Evolutionary conservation across 768 basidiomycete genomes (phyloP), one percentile per base, ranked within the genome.

Genomic region (Coprinellus aureogranulatus): DNA sequence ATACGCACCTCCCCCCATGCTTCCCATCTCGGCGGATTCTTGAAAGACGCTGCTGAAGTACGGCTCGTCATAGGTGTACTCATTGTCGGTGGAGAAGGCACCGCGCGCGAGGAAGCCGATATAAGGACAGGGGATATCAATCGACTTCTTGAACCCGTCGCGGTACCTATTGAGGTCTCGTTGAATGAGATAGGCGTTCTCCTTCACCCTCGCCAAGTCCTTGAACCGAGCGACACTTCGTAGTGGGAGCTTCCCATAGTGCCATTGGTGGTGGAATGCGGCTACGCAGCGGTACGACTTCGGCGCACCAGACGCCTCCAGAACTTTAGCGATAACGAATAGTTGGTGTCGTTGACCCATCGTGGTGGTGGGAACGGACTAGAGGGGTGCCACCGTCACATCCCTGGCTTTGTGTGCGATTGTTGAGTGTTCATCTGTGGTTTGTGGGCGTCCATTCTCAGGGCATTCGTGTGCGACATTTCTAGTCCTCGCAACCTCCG

Each of bases 321-420:
- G 62, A 30, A 77, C 63, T 11, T 67, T 68, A 18, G 76, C 75
- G 48, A 79, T 72, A 51, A 76, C 54, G 56, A 71, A 79, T 18
- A 66, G 66, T 60, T 78, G 77, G 62, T 77, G 75, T 61, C 75
- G 64, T 59, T 75, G 72, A 23, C 76, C 75, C 75, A 77, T 76
- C 45, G 40, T 63, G 58, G 40, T 44, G 45, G 12, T 46, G 14
- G n/a, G 45, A 46, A 2, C 12, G 18, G 4, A 46, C 18, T 23
- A 23, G 22, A 26, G 14, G n/a, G n/a, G n/a, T n/a, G n/a, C n/a
- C n/a, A n/a, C n/a, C n/a, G n/a, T n/a, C n/a, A n/a, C n/a, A n/a
- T n/a, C n/a, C n/a, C n/a, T n/a, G n/a, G n/a, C n/a, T n/a, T n/a
- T n/a, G n/a, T n/a, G n/a, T n/a, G n/a, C 22, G 45, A 46, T 2